Conservation (phyloP, 2,329 filamentous ascomycete genomes). For the Ascochyta fabae region DNA sequence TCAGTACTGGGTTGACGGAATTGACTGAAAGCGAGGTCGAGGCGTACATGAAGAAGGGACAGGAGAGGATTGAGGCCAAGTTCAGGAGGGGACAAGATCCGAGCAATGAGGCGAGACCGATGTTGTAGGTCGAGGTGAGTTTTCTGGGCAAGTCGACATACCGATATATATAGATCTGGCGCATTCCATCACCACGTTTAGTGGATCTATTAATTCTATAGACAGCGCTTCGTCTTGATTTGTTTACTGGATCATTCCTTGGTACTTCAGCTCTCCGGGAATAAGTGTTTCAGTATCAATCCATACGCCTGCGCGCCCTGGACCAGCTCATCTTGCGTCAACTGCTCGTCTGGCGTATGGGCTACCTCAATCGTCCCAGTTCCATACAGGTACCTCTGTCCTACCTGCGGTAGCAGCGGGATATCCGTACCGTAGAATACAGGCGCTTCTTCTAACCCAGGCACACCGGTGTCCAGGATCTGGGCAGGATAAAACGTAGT, state of each 20-base stretch:
- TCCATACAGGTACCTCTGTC: slow-evolving; percentile 33
- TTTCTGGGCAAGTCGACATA: too few species aligned
- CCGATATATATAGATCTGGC: not conserved
- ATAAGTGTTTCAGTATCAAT: slow-evolving; percentile 28
- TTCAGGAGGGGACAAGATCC: slow-evolving; percentile 26
- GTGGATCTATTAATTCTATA: too few species aligned
- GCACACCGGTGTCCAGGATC: slow-evolving; percentile 31
- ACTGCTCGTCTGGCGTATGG: slow-evolving; percentile 29
- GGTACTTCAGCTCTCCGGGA: slow-evolving; percentile 7
- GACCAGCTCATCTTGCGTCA: slow-evolving; percentile 31
- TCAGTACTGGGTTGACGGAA: slow-evolving; percentile 30
- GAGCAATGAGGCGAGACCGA: slow-evolving; percentile 28
- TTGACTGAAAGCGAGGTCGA: slow-evolving; percentile 43
- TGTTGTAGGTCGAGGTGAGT: slow-evolving; percentile 17
- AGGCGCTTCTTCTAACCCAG: slow-evolving; percentile 29
- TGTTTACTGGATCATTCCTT: too few species aligned
- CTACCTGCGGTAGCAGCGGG: slow-evolving; percentile 28
- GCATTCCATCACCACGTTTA: too few species aligned
- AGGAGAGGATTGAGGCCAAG: slow-evolving; percentile 30
- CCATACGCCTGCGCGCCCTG: slow-evolving; percentile 33
- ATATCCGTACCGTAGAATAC: slow-evolving; percentile 38
- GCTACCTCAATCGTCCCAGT: slow-evolving; percentile 31
- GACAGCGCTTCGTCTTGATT: too few species aligned
- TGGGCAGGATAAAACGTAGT: slow-evolving; percentile 18
- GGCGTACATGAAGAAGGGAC: slow-evolving; percentile 37